These are phyloP conservation scores for Seiridium unicorne DNA, from an alignment of 2,329 filamentous ascomycete genomes.

Conservation along the genomic window DNA sequence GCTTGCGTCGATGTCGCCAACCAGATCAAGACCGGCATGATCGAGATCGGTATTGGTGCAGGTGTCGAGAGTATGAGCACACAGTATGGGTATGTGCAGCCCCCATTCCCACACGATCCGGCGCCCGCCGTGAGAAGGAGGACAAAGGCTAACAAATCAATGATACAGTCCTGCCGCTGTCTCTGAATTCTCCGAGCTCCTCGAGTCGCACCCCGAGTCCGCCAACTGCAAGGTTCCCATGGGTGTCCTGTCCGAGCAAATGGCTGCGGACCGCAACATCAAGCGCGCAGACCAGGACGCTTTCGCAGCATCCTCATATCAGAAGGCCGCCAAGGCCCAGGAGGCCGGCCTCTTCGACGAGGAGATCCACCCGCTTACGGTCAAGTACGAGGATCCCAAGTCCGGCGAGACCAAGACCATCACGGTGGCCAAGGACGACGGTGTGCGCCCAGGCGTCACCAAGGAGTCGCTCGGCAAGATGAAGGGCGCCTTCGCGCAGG, in stretches of 20 bases:
- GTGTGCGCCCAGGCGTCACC: conserved; percentile 81
- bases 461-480: conserved; percentile 89
- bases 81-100: conserved; percentile 73
- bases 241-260: conserved; percentile 89
- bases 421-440: conserved; percentile 82
- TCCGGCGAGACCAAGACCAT: conserved; percentile 80
- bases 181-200: conserved; percentile 85
- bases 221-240: conserved; percentile 98
- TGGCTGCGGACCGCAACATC: conserved; percentile 84
- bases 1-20: conserved; percentile 94
- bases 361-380: conserved; percentile 84
- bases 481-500: conserved; percentile 83
- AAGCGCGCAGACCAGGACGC: conserved; percentile 74
- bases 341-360: conserved; percentile 85
- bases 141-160: background rate
- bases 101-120: background rate
- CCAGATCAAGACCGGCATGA: conserved; percentile 87
- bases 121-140: too few species aligned
- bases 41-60: conserved; percentile 89
- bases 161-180: conserved; percentile 72
- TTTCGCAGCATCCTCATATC: conserved; percentile 93
- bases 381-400: conserved; percentile 89
- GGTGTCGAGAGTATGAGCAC: conserved; percentile 95
- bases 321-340: conserved; percentile 85
- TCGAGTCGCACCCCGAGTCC: conserved; percentile 77